These are phyloP conservation scores for Cystobasidium onofrii DNA, from an alignment of 768 basidiomycete species.

Conservation along the genomic window DNA sequence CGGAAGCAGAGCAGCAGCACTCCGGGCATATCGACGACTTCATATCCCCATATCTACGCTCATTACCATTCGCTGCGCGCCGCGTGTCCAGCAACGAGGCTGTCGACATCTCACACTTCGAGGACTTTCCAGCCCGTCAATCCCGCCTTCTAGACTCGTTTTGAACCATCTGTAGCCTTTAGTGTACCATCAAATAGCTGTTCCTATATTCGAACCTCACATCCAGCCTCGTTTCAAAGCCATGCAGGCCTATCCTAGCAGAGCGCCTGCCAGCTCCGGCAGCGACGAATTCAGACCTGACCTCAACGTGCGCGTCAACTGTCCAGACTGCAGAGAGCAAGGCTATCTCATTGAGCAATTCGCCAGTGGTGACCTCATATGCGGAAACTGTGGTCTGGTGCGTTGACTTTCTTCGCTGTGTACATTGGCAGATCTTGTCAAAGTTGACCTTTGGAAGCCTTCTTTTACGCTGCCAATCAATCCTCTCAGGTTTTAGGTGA, in stretches of 20 bases:
- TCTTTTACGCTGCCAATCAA: conserved; percentile 50
- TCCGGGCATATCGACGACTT: background rate
- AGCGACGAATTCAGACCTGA: conserved; percentile 21
- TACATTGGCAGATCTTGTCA: background rate
- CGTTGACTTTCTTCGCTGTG: background rate
- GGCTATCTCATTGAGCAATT: conserved; percentile 93
- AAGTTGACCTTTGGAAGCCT: background rate
- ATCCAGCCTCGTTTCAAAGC: background rate
- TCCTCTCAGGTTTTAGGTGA: conserved; percentile 72
- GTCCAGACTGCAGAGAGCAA: conserved; percentile 88
- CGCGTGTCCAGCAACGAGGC: too few species aligned
- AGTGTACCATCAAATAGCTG: background rate
- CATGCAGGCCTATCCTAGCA: conserved; percentile 27
- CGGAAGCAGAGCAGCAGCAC: background rate
- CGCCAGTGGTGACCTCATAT: conserved; percentile 92
- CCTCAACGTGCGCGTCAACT: conserved; percentile 51
- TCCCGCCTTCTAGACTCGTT: background rate
- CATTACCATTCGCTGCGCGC: background rate
- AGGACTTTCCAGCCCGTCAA: background rate
- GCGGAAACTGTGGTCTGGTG: conserved; percentile 62
- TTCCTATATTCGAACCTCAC: background rate
- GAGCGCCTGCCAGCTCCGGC: background rate
- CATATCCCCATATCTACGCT: background rate
- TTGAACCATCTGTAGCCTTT: background rate
- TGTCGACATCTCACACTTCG: too few species aligned